Evolutionary conservation across 495 filamentous ascomycete species (phyloP).

Genomic region (Lepidopterella palustris): DNA sequence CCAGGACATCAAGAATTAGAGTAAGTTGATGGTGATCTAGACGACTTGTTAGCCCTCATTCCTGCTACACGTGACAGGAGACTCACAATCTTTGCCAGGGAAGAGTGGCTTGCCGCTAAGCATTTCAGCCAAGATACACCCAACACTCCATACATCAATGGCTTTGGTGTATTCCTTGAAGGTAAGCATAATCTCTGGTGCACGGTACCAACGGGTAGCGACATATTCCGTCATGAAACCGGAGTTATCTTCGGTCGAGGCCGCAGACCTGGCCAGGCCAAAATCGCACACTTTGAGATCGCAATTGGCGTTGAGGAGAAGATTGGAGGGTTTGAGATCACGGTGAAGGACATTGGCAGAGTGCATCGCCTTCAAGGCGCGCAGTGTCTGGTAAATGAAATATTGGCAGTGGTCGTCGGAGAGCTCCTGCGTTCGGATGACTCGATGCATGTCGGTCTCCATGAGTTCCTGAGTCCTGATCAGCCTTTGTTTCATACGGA

Average conservation of each 20-base stretch:
- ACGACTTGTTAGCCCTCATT: constrained; percentile 23
- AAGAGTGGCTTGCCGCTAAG: constrained; percentile 97
- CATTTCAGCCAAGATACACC: constrained; percentile 99
- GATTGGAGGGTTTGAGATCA: constrained; percentile 93
- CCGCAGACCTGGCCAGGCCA: constrained; percentile 87
- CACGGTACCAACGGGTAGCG: constrained; percentile 96
- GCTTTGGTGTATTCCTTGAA: constrained; percentile 99
- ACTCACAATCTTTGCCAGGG: constrained; percentile 96
- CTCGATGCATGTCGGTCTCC: constrained; percentile 99
- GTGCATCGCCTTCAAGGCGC: constrained; percentile 97
- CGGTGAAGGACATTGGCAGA: constrained; percentile 96
- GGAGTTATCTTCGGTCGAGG: constrained; percentile 96
- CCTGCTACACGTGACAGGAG: constrained; percentile 17
- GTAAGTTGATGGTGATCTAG: constrained; percentile 97
- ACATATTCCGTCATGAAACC: constrained; percentile 99
- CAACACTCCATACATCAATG: constrained; percentile 99
- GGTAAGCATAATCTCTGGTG: constrained; percentile 98
- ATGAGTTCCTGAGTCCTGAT: constrained; percentile 70
- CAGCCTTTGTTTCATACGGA: background rate
- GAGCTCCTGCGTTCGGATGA: constrained; percentile 81
- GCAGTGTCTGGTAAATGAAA: constrained; percentile 47
- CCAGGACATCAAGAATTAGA: constrained; percentile 93
- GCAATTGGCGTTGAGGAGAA: constrained; percentile 97
- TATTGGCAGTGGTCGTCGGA: constrained; percentile 70
- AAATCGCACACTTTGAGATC: constrained; percentile 99